Percentiles rank a stretch among this genome's conserved stretches.
These are phyloP conservation scores for Emydomyces testavorans DNA, from an alignment of 2,329 filamentous ascomycete species.

Conservation along the genomic window DNA sequence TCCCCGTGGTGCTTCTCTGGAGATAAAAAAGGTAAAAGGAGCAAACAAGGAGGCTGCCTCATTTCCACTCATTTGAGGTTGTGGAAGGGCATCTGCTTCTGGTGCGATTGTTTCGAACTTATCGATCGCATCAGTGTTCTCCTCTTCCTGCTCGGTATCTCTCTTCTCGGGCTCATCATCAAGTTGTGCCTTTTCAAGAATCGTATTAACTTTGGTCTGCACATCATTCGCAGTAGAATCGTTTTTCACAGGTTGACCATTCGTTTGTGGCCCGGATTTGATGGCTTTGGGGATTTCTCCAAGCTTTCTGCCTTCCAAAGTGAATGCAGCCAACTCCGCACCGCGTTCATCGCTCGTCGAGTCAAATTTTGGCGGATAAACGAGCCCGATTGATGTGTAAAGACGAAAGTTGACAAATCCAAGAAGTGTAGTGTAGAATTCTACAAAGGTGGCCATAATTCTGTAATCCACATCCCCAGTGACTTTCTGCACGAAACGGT, in stretches of 20 bases:
- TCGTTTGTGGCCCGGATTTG: conserved; percentile 43
- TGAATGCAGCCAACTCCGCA: conserved; percentile 82
- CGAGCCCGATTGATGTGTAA: conserved; percentile 80
- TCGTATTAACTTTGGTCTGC: conserved; percentile 54
- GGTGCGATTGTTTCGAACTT: conserved; percentile 78
- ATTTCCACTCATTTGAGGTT: conserved; percentile 57
- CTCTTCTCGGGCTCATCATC: conserved; percentile 36
- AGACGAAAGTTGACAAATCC: conserved; percentile 93
- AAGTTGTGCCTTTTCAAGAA: conserved; percentile 32
- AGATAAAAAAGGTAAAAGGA: conserved; percentile 82
- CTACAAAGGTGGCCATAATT: conserved; percentile 98
- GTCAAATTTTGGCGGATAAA: conserved; percentile 94
- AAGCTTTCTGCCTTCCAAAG: conserved; percentile 63
- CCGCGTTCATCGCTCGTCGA: conserved; percentile 74
- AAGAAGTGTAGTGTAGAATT: conserved; percentile 94
- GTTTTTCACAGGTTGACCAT: conserved; percentile 40
- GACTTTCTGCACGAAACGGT: conserved; percentile 92
- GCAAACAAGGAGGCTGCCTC: conserved; percentile 69
- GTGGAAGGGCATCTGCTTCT: conserved; percentile 73
- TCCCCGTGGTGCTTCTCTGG: conserved; percentile 81
- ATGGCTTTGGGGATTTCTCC: conserved; percentile 40
- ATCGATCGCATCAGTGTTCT: conserved; percentile 59
- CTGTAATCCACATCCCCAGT: conserved; percentile 93
- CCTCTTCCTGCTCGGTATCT: conserved; percentile 37
- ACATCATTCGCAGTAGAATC: conserved; percentile 42